Percentiles rank a stretch among this genome's conserved stretches.
phyloP scores from a whole-genome alignment of 345 rosid genomes.

The Limnanthes douglasii region DNA sequence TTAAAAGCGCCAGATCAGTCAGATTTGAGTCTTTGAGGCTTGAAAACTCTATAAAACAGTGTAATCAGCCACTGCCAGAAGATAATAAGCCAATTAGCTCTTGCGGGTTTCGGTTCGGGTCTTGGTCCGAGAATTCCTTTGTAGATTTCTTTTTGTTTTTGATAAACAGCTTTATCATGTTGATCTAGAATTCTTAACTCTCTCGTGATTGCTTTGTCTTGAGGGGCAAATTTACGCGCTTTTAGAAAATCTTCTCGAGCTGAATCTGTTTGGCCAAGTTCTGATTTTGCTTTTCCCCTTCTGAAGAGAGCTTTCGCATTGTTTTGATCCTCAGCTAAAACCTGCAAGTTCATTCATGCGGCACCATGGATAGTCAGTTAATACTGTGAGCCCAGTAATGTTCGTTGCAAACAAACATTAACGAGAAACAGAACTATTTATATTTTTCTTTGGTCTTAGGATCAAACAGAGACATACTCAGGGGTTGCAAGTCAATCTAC shows the following conservation, averaged over 20 bases:
- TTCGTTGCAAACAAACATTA: too few species aligned
- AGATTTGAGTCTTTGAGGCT: slow-evolving; percentile 17
- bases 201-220: slow-evolving; percentile 63
- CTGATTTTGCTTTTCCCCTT: slow-evolving; percentile 80
- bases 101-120: slow-evolving; percentile 31
- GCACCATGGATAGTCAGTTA: background rate
- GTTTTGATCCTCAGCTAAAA: slow-evolving; percentile 74
- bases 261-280: slow-evolving; percentile 87
- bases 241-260: slow-evolving; percentile 77
- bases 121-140: slow-evolving; percentile 64
- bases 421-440: too few species aligned
- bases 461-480: too few species aligned
- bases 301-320: slow-evolving; percentile 84
- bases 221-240: slow-evolving; percentile 73
- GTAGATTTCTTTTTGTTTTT: slow-evolving; percentile 74
- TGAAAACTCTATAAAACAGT: slow-evolving; percentile 14
- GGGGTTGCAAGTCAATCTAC: too few species aligned
- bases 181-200: slow-evolving; percentile 62
- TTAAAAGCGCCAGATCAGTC: slow-evolving; percentile 18
- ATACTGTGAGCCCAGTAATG: too few species aligned
- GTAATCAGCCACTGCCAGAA: slow-evolving; percentile 19
- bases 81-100: slow-evolving; percentile 26
- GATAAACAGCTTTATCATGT: slow-evolving; percentile 70
- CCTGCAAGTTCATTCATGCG: slow-evolving; percentile 24
- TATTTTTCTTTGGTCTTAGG: too few species aligned